A percentile compares a stretch with the other conserved stretches of the same genome.
Conservation (phyloP, 106 monocot genomes). For the Acorus calamus region DNA sequence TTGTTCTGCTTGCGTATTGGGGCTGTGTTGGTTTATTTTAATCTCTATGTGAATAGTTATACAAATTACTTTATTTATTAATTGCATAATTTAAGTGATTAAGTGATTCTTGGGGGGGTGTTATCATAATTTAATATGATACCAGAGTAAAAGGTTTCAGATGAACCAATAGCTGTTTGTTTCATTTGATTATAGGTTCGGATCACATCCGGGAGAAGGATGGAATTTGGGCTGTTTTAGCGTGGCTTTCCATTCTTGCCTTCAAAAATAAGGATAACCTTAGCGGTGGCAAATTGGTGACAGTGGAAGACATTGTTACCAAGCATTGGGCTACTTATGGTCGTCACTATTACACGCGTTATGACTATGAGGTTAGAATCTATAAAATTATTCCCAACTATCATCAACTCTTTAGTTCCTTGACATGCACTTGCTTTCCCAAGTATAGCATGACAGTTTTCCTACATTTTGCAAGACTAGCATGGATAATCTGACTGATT, state of each 20-base stretch:
- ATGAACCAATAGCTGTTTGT: not conserved
- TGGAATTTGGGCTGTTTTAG: constrained; percentile 99
- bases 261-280: constrained; percentile 72
- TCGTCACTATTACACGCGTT: constrained; percentile 95
- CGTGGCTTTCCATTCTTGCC: constrained; percentile 92
- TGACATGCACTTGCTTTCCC: not conserved
- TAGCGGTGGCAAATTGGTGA: constrained; percentile 60
- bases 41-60: too few relatives aligned
- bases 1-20: too few relatives aligned
- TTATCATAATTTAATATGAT: too few relatives aligned
- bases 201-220: constrained; percentile 99
- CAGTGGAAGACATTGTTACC: constrained; percentile 73
- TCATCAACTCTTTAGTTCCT: not conserved
- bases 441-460: not conserved
- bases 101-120: too few relatives aligned
- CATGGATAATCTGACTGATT: not conserved
- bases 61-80: too few relatives aligned
- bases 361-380: constrained; percentile 83
- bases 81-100: too few relatives aligned
- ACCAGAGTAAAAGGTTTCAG: too few relatives aligned
- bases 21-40: too few relatives aligned
- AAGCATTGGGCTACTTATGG: constrained; percentile 92
- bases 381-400: not conserved
- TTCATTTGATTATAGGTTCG: constrained; percentile 35
- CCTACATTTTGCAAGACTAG: not conserved